Base-by-base conservation (phyloP, 371 early-diverging fungal genomes). In the Spiromyces aspiralis region DNA sequence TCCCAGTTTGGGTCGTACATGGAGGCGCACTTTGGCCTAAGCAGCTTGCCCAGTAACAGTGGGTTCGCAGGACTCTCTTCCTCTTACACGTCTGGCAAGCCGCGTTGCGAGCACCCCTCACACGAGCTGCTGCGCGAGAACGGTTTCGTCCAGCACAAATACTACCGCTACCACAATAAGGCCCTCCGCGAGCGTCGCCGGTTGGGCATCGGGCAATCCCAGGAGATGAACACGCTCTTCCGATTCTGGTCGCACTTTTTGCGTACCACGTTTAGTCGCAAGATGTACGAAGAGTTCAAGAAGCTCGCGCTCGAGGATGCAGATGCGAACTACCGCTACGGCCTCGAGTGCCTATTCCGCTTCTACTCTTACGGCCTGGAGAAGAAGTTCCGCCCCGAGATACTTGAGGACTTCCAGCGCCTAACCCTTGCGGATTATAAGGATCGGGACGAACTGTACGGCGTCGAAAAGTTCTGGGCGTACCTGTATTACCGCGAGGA, bases 231-330 rank as follows among this genome's bases (percentile, higher is more conserved):
- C 74, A 93, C 94, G 2, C 70, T 95, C 51, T 95, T 85, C 80
- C 83, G 94, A 20, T 95, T 95, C 85, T 95, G 95, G 95, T 87
- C 86, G 48, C 93, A 95, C 71, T 95, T 93, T 64, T 73, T 95
- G 66, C 89, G 94, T 64, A 92, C 92, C 66, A 85, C 87, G 60
- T 92, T 83, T 62, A 93, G 92, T 77, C 73, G 77, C 64, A 79
- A 78, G 53, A 92, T 95, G 93, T 91, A 90, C 67, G 68, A 70
- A 45, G 94, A 95, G 70, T 95, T 95, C 70, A 84, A 83, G 71
- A 70, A 77, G 19, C 70, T 93, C 45, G 90, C 95, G 16, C 76
- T 86, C n/a, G 91, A 94, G 59, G 95, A 95, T 70, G 87, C 90
- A 35, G 73, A 76, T 43, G 76, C 78, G 53, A 81, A 84, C 69